Evolutionary conservation across 495 filamentous ascomycete genomes (phyloP).

Genomic region (Lophiotrema nucula): DNA sequence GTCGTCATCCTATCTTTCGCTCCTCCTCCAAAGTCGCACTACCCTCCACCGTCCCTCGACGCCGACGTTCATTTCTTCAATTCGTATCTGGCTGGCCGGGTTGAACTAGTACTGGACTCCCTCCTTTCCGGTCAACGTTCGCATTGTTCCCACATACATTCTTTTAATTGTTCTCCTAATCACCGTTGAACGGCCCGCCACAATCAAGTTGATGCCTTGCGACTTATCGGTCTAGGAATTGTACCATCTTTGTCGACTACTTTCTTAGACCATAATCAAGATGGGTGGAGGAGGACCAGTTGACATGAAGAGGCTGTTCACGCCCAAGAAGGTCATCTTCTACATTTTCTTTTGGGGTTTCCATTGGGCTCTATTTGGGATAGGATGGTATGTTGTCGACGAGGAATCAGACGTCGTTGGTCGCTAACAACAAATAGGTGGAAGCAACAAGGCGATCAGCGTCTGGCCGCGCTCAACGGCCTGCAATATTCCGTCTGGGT

Average conservation of each 20-base stretch:
- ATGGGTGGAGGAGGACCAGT: constrained; percentile 5
- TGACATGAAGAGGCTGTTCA: constrained; percentile 21
- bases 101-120: constrained; percentile 31
- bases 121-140: constrained; percentile 29
- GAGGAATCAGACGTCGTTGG: no score
- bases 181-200: constrained; percentile 25
- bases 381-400: constrained; percentile 79
- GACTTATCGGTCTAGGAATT: background rate
- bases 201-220: constrained; percentile 15
- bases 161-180: constrained; percentile 32
- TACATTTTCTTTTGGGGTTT: constrained; percentile 81
- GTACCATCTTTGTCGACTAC: background rate
- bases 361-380: constrained; percentile 77
- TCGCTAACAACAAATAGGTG: constrained; percentile 57
- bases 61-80: constrained; percentile 33
- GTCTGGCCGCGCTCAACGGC: constrained; percentile 73
- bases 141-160: constrained; percentile 22
- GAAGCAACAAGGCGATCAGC: constrained; percentile 65
- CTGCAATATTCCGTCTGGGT: constrained; percentile 91
- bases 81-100: constrained; percentile 39
- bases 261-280: constrained; percentile 7
- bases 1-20: constrained; percentile 26
- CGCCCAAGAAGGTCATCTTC: constrained; percentile 55
- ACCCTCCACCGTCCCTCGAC: constrained; percentile 26
- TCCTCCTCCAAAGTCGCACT: constrained; percentile 16